Evolutionary conservation across 2,329 filamentous ascomycete genomes (phyloP).

Genomic region (Madurella fahalii): DNA sequence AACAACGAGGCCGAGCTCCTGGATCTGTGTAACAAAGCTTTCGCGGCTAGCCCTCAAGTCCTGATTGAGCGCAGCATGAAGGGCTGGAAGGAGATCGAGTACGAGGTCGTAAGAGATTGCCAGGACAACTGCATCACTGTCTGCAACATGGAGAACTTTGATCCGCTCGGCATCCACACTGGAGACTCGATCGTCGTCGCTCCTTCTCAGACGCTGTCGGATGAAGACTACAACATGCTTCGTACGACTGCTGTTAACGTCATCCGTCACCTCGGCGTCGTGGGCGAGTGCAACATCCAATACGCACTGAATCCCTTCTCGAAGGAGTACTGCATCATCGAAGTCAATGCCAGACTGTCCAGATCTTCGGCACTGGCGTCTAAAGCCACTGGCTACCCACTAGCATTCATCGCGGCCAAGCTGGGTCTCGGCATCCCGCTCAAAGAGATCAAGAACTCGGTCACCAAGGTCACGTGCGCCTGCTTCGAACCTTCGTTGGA

Average conservation of each 20-base stretch:
- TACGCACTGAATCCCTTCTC: constrained; percentile 96
- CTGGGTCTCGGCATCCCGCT: constrained; percentile 89
- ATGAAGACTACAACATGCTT: constrained; percentile 99
- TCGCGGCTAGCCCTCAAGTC: constrained; percentile 91
- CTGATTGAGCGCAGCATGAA: constrained; percentile 99
- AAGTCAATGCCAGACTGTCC: constrained; percentile 95
- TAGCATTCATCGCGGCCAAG: constrained; percentile 96
- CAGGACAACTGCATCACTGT: constrained; percentile 99
- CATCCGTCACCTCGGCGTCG: constrained; percentile 92
- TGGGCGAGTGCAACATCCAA: constrained; percentile 98
- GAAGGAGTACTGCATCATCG: constrained; percentile 96
- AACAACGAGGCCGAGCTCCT: constrained; percentile 78
- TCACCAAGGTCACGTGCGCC: constrained; percentile 91
- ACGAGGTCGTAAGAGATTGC: constrained; percentile 93
- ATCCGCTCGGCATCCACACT: constrained; percentile 95
- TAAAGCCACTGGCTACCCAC: constrained; percentile 92
- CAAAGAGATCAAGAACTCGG: constrained; percentile 93
- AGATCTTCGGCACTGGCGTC: constrained; percentile 93
- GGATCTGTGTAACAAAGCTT: constrained; percentile 89
- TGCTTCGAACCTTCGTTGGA: constrained; percentile 98
- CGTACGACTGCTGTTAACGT: constrained; percentile 95
- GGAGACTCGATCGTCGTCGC: constrained; percentile 98
- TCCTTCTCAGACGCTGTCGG: constrained; percentile 91
- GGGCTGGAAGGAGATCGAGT: constrained; percentile 99
- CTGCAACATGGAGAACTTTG: constrained; percentile 99